Evolutionary conservation across 768 basidiomycete genomes (phyloP), one percentile per base, ranked within the genome.

Genomic region (Gymnopilus junonius): DNA sequence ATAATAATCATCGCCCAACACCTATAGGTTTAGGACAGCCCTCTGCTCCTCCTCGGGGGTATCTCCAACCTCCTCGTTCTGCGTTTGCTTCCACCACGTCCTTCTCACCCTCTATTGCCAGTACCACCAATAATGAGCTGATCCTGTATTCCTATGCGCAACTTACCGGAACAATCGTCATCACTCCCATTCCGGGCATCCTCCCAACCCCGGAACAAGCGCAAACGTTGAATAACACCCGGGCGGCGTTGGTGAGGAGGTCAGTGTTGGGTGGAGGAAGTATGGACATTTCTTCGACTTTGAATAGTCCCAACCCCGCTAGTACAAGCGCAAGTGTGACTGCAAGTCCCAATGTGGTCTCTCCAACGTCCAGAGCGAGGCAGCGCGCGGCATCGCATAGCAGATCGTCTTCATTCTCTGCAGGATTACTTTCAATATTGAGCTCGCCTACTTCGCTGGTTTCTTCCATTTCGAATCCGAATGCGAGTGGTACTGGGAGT

Each of bases 101-200:
- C 7, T 83, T 85, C 69, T 75, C 83, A 34, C 74, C 80, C 23
- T 73, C 82, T 7, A 51, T 51, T 32, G 20, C 14, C 14, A 27
- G 8, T 10, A 29, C 15, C 5, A 31, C 5, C 3, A 85, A 85
- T 3, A 85, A 84, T 0, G 91, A 94, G 65, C 77, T 92, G 17
- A 85, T 95, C 20, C 83, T 95, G 1, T 95, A 95, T 73, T 88
- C 94, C 0, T 95, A 95, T 67, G 92, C 88, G 0, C 92, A 95
- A 61, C 82, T 95, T 32, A 77, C 85, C 6, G 94, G 94, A 4
- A 85, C 86, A 0, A 79, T 92, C 17, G 77, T 83, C 23, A 74
- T 94, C 63, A 79, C 84, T 5, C 85, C 90, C 21, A 64, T 65
- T 8, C 61, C 74, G 34, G 81, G 80, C 17, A 65, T 71, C 1